Conservation (phyloP, 371 early-diverging fungal species). For the Rhizopus delemar region DNA sequence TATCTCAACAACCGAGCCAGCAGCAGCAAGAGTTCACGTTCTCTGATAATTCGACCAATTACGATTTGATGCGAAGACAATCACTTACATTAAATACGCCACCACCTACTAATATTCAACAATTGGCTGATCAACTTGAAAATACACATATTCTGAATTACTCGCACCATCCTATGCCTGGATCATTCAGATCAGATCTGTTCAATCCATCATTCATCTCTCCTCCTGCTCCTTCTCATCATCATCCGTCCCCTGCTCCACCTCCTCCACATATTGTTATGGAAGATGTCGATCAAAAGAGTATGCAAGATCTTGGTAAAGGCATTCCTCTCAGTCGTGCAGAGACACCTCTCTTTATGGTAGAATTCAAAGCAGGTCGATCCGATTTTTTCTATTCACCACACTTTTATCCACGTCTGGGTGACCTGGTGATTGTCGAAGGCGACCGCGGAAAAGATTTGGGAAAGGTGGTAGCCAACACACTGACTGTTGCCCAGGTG, state of each 20-base stretch:
- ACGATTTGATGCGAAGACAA: conserved; percentile 27
- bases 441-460: conserved; percentile 96
- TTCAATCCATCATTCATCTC: conserved; percentile 1
- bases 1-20: conserved; percentile 28
- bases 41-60: conserved; percentile 16
- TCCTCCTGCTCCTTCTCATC: conserved; percentile 8
- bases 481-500: conserved; percentile 33
- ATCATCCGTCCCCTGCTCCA: conserved; percentile 10
- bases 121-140: conserved; percentile 38
- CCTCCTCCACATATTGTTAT: not conserved
- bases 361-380: conserved; percentile 91
- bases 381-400: conserved; percentile 82
- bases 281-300: conserved; percentile 21
- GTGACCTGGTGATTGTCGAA: conserved; percentile 91
- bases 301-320: conserved; percentile 48
- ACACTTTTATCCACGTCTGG: conserved; percentile 47
- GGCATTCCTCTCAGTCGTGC: conserved; percentile 55
- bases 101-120: conserved; percentile 27
- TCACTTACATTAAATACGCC: conserved; percentile 26
- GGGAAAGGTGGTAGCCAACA: conserved; percentile 70
- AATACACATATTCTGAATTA: conserved; percentile 16
- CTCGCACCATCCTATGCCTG: not conserved
- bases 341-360: conserved; percentile 71
- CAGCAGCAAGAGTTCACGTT: conserved; percentile 29
- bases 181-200: not conserved